Evolutionary conservation across 2,329 filamentous ascomycete species (phyloP).

Genomic region (Aspergillus sergii): DNA sequence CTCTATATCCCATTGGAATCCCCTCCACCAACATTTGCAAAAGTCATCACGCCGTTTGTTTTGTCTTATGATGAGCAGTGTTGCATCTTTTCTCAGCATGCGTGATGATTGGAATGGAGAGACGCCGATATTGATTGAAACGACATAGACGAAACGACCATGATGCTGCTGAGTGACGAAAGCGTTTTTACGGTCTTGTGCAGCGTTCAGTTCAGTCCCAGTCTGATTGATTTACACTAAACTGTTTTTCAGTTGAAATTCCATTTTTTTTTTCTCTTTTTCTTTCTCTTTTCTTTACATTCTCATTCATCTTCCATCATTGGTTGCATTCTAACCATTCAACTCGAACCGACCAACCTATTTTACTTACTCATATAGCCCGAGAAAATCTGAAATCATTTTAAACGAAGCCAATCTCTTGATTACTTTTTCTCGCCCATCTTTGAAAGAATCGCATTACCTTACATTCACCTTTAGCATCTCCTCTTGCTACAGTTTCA

Average conservation of each 20-base stretch:
- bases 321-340: background rate
- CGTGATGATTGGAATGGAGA: slow-evolving; percentile 28
- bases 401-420: background rate
- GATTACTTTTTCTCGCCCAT: background rate
- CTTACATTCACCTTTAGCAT: background rate
- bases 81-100: slow-evolving; percentile 17
- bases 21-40: slow-evolving; percentile 8
- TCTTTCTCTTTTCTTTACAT: slow-evolving; percentile 2
- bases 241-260: slow-evolving; percentile 10
- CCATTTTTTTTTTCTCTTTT: slow-evolving; percentile 9
- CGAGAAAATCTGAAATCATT: background rate
- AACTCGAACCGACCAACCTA: background rate
- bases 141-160: slow-evolving; percentile 26
- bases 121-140: slow-evolving; percentile 27
- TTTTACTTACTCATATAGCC: background rate
- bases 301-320: background rate
- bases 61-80: slow-evolving; percentile 15
- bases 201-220: slow-evolving; percentile 17
- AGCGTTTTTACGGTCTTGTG: slow-evolving; percentile 14
- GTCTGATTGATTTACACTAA: background rate
- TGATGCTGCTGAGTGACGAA: slow-evolving; percentile 19
- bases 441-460: background rate
- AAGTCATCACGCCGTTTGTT: slow-evolving; percentile 15
- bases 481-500: background rate
- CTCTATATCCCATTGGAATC: slow-evolving; percentile 4